Conservation (phyloP, 768 basidiomycete species). For the Tulasnella sp. region DNA sequence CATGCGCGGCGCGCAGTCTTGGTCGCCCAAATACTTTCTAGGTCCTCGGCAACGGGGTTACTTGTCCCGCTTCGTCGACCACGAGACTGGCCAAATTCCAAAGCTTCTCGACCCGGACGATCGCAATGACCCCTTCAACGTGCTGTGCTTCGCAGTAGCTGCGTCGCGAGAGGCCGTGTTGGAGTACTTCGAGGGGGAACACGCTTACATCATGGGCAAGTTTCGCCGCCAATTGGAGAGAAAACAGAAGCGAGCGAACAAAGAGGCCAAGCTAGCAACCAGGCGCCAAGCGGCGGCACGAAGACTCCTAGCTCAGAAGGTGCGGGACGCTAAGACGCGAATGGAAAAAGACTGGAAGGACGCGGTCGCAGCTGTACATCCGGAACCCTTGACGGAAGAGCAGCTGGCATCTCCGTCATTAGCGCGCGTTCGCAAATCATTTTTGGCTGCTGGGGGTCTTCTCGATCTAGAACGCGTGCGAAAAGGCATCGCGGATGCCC, state of each 20-base stretch:
- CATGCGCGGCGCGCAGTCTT: background rate
- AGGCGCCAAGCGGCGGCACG: conserved; percentile 26
- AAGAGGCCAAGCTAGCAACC: background rate
- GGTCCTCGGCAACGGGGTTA: conserved; percentile 1
- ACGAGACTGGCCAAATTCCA: conserved; percentile 4
- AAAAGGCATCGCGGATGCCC: conserved; percentile 12
- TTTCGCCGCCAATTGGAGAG: background rate
- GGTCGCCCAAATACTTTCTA: conserved; percentile 9
- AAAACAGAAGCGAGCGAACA: conserved; percentile 23
- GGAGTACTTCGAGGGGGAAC: background rate
- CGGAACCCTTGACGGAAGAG: conserved; percentile 33
- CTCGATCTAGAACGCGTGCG: background rate
- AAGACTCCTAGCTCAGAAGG: conserved; percentile 45
- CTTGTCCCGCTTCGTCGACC: conserved; percentile 10
- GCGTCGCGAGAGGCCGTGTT: background rate
- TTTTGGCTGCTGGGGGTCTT: background rate
- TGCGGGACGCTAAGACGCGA: conserved; percentile 46
- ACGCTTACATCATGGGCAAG: background rate
- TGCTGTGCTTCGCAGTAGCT: conserved; percentile 9
- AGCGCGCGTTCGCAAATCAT: conserved; percentile 4
- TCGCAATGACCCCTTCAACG: conserved; percentile 3
- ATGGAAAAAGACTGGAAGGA: conserved; percentile 58
- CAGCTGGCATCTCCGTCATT: background rate
- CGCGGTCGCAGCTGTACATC: conserved; percentile 46
- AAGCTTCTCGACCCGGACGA: background rate